A percentile compares a stretch with the other conserved stretches of the same genome.
These are phyloP conservation scores for Tilletia caries DNA, from an alignment of 1,284 basidiomycete genomes.

Conservation along the genomic window DNA sequence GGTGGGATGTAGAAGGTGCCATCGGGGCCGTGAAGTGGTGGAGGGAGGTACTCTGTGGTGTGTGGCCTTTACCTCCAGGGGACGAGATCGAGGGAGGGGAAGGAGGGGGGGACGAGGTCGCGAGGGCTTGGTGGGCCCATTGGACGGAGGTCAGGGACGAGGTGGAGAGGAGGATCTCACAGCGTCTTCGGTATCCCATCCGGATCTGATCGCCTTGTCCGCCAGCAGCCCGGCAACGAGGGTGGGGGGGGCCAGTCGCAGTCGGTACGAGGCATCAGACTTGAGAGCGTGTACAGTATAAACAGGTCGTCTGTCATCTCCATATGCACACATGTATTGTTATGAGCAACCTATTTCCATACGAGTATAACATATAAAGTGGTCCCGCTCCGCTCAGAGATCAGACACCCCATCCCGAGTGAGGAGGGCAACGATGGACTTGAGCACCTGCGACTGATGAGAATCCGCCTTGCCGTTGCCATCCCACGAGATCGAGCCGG, in stretches of 20 bases:
- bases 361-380: too few relatives aligned
- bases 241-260: too few relatives aligned
- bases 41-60: not conserved
- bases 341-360: too few relatives aligned
- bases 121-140: constrained; percentile 2
- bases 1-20: constrained; percentile 55
- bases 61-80: not conserved
- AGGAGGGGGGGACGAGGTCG: not conserved
- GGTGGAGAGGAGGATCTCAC: not conserved
- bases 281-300: too few relatives aligned
- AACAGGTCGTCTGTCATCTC: too few relatives aligned
- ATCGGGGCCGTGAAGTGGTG: not conserved
- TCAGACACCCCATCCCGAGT: not conserved
- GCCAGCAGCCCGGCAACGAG: too few relatives aligned
- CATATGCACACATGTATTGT: too few relatives aligned
- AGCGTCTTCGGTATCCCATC: not conserved
- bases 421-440: not conserved
- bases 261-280: too few relatives aligned
- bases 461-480: constrained; percentile 56
- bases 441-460: not conserved
- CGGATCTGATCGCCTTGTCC: too few relatives aligned
- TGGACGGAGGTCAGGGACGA: not conserved
- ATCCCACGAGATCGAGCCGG: constrained; percentile 17
- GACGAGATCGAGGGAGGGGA: not conserved
- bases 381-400: not conserved